Base-by-base conservation (phyloP, 2,329 filamentous ascomycete species). In the Scedosporium minutisporum region DNA sequence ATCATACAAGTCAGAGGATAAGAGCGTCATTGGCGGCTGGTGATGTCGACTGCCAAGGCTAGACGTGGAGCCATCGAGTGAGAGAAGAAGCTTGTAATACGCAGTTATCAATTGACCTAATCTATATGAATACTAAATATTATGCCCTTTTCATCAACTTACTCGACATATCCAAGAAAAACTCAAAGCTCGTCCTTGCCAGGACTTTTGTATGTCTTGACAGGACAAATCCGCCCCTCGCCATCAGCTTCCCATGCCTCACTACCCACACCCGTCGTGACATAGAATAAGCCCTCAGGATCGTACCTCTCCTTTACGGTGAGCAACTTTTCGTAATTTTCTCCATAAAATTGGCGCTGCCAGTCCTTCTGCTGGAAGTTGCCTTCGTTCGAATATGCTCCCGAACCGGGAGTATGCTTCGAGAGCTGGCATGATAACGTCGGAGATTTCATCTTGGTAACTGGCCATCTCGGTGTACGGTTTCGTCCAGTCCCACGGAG, bases 221-320 rank as follows among this genome's bases (percentile, higher is more conserved):
- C 7, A 33, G 29, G 53, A 25, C 21, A 57, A 16, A 57, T 57
- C 9, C 21, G 53, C 4, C 27, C 27, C 14, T 57, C 53, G 16
- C 18, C 71, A 4, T 69, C 70, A 6, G 77, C 72, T n/a, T 62
- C 65, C 81, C 81, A 84, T 16, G 66, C 67, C 58, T 84, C 81
- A 62, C 78, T 81, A 0, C 81, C 82, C 4, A 85, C 81, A 3
- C 73, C 77, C n/a, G 74, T 77, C 3, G 67, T 68, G 9, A 76
- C 79, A 60, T 81, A 81, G 42, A 81, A 81, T 4, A 85, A 63
- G 1, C 69, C 67, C 0, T 71, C 60, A 1, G 77, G 72, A 66
- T 84, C 83, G 65, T 78, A 84, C 67, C 75, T 78, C 41, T 72
- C 67, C 76, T 86, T 86, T 29, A 85, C 72, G 0, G 58, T 41